Evolutionary conservation across 2,329 filamentous ascomycete genomes (phyloP), one percentile per base, ranked within the genome.

Genomic region (Xylariaceae sp.): DNA sequence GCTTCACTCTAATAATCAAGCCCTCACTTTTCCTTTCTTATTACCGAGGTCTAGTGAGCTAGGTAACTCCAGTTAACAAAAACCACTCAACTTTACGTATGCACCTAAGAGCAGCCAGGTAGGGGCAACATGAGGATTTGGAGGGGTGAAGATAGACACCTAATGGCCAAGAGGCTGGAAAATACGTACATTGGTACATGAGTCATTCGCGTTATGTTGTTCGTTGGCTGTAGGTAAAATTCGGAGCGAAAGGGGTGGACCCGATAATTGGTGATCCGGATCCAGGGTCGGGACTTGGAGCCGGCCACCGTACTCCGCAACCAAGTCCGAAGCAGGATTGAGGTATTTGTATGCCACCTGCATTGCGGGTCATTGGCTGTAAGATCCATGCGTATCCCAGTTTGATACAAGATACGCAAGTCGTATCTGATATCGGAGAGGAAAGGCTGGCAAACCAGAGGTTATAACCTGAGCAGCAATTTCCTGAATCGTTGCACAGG

Each of bases 401-500:
- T 10, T 16, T 16, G 32, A 16, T 37, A 12, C 14, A 16, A 7
- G 32, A 16, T 10, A 12, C 32, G 14, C 14, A 37, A 7, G 6
- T 37, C 3, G 32, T 37, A 37, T 16, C 32, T 16, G 32, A 37
- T 12, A 7, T 37, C 32, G 32, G 32, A 10, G 5, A 37, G 9
- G 32, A 37, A 14, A 7, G 32, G 26, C n/a, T 9, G 23, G 23
- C 23, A 26, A 26, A 26, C 4, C 23, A 26, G 23, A 26, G 5
- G 6, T 3, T 37, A 37, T 14, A 37, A 18, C 21, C 37, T 57
- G 56, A 59, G 61, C 52, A 32, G 48, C 26, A 48, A 56, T 51
- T 37, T 45, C 46, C 48, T n/a, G 20, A 20, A 32, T 47, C 44
- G 48, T 40, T 32, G 16, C 37, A n/a, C 20, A 3, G 21, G 32